phyloP scores from a whole-genome alignment of 306 rosid genomes.

The Malus sylvestris region DNA sequence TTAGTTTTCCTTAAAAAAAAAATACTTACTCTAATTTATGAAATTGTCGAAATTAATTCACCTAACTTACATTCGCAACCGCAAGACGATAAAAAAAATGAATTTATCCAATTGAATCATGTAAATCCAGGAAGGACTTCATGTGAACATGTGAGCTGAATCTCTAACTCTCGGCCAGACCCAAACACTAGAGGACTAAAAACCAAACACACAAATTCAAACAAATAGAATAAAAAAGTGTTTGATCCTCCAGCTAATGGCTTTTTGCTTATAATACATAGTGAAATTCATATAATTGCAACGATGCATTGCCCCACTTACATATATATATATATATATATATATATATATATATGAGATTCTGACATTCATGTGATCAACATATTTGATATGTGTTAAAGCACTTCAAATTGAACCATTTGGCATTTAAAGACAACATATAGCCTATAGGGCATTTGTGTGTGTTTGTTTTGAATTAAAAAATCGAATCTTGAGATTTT shows the following conservation, averaged over 20 bases:
- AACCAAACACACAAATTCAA: neutral
- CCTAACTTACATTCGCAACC: neutral
- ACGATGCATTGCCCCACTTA: neutral
- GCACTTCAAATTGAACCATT: neutral
- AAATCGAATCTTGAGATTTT: neutral
- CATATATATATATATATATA: neutral
- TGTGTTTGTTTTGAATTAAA: neutral
- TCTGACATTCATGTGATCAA: neutral
- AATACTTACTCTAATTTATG: no score
- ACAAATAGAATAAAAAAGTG: neutral
- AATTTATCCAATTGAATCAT: no score
- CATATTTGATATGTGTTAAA: neutral
- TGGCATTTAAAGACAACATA: neutral
- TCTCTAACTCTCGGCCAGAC: constrained; percentile 1
- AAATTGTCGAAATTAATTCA: neutral
- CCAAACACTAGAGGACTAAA: neutral
- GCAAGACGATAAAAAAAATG: neutral
- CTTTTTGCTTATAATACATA: neutral
- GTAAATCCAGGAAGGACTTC: neutral
- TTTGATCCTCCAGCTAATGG: neutral
- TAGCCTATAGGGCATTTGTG: neutral
- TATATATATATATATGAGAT: neutral
- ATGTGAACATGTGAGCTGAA: constrained; percentile 4
- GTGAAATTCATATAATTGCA: neutral
- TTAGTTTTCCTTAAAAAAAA: no score